Conservation (phyloP, 2,329 filamentous ascomycete genomes). For the Ophiostoma sp. region DNA sequence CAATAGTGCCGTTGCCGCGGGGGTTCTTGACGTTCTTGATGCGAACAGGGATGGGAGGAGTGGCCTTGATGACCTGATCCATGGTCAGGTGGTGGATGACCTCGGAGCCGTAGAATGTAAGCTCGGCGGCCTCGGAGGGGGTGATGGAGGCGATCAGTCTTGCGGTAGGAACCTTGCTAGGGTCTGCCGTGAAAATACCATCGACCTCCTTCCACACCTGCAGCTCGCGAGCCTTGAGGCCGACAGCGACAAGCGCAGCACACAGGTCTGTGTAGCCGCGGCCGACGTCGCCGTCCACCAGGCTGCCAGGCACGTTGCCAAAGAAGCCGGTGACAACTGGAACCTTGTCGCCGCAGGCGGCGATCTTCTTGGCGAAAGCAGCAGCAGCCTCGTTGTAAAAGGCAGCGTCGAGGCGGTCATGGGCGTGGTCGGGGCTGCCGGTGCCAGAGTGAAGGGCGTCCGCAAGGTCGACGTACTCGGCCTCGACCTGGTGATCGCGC, state of each 20-base stretch:
- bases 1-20: conserved; percentile 69
- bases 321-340: conserved; percentile 85
- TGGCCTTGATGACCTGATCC: conserved; percentile 88
- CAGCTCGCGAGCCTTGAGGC: conserved; percentile 77
- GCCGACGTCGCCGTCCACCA: conserved; percentile 63
- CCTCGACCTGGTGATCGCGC: conserved; percentile 72
- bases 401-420: conserved; percentile 55
- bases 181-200: conserved; percentile 55
- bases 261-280: conserved; percentile 96
- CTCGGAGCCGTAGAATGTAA: conserved; percentile 91
- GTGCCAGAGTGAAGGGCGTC: conserved; percentile 35
- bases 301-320: conserved; percentile 80
- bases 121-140: conserved; percentile 87
- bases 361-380: conserved; percentile 58
- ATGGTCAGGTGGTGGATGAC: conserved; percentile 99
- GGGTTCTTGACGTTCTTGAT: conserved; percentile 93
- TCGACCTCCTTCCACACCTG: conserved; percentile 99
- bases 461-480: conserved; percentile 85
- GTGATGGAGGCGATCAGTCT: conserved; percentile 82
- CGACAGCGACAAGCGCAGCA: conserved; percentile 85
- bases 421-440: conserved; percentile 22
- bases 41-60: conserved; percentile 71
- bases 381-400: conserved; percentile 65
- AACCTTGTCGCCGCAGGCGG: conserved; percentile 60
- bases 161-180: conserved; percentile 87